Conservation (phyloP, 1,284 basidiomycete genomes). For the Cutaneotrichosporon daszewskae region DNA sequence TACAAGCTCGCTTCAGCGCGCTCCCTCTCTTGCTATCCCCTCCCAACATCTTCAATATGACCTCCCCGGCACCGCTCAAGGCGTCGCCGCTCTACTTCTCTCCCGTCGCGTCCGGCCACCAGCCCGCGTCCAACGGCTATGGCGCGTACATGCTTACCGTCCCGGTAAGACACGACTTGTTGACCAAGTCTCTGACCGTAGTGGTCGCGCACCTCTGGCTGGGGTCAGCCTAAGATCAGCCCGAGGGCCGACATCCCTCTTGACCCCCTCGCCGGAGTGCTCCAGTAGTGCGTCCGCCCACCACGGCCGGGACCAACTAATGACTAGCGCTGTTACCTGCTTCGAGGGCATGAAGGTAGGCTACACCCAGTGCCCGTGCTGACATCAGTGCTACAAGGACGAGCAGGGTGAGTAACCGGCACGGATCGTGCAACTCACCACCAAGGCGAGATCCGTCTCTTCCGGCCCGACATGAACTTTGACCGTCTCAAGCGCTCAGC, state of each 20-base stretch:
- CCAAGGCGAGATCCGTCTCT: conserved; percentile 36
- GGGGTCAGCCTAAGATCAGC: conserved; percentile 42
- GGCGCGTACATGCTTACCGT: conserved; percentile 37
- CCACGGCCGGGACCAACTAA: background rate
- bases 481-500: conserved; percentile 42
- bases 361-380: conserved; percentile 2
- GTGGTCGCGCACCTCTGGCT: conserved; percentile 25
- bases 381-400: conserved; percentile 39
- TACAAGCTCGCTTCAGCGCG: no score
- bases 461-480: conserved; percentile 43
- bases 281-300: conserved; percentile 32
- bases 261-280: conserved; percentile 40
- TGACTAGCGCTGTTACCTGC: conserved; percentile 35
- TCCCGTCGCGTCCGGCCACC: conserved; percentile 31
- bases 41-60: conserved; percentile 1
- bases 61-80: conserved; percentile 18
- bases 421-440: conserved; percentile 3
- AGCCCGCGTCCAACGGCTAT: conserved; percentile 17
- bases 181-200: conserved; percentile 28
- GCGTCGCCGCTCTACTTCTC: conserved; percentile 38
- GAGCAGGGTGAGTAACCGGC: conserved; percentile 18
- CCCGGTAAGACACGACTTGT: conserved; percentile 9
- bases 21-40: background rate
- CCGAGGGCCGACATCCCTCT: conserved; percentile 32
- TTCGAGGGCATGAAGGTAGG: conserved; percentile 47